phyloP scores from a whole-genome alignment of 108 stramenopile genomes.

The Aurantiochytrium sp. region DNA sequence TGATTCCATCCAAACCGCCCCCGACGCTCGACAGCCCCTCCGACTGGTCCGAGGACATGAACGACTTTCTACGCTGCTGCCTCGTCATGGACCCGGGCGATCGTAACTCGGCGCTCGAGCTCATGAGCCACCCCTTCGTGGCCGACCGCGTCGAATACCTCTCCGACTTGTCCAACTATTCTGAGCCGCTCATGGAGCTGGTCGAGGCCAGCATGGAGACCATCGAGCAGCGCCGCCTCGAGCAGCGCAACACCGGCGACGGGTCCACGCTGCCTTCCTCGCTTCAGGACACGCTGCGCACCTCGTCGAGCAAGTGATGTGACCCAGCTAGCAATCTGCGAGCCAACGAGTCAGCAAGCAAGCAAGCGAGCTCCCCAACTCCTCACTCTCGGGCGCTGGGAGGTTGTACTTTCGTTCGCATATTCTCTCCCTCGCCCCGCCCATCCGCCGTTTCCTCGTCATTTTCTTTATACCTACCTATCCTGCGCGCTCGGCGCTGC shows the following conservation, averaged over 20 bases:
- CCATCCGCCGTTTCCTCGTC: too few relatives aligned
- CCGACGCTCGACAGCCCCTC: conserved; percentile 51
- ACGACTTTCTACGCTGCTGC: conserved; percentile 42
- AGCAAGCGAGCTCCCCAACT: too few relatives aligned
- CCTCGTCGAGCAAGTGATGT: neutral
- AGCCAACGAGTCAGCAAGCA: too few relatives aligned
- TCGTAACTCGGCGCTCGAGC: conserved; percentile 5
- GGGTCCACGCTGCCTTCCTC: neutral
- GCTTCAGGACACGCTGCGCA: neutral
- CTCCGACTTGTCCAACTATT: neutral
- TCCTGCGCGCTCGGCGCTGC: too few relatives aligned
- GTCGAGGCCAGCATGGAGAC: neutral
- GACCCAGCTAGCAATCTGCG: too few relatives aligned
- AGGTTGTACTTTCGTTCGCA: too few relatives aligned
- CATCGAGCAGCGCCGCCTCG: neutral
- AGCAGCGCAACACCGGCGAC: neutral
- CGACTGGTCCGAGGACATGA: conserved; percentile 48
- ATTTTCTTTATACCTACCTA: too few relatives aligned
- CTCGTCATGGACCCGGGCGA: conserved; percentile 46
- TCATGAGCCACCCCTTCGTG: conserved; percentile 40
- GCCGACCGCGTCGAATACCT: conserved; percentile 10
- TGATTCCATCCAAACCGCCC: conserved; percentile 57
- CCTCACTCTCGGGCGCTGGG: too few relatives aligned
- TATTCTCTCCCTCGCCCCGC: too few relatives aligned
- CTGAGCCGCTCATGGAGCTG: neutral